Evolutionary conservation across 257 asterid species (phyloP).

Genomic region (Solanum chilense): DNA sequence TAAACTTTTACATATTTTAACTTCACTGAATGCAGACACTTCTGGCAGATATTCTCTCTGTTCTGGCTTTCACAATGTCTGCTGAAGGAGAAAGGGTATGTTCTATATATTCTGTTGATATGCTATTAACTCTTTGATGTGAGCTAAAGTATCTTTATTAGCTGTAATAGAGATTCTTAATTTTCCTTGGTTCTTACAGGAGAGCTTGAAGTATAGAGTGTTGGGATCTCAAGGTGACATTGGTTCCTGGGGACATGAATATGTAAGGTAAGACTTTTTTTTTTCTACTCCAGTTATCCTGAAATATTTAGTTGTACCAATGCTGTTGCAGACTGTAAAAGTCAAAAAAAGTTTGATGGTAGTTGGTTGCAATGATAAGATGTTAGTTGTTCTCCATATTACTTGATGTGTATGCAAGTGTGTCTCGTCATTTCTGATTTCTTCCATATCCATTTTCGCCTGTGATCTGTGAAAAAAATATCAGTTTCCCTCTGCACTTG

Average conservation of each 20-base stretch:
- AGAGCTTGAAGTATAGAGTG: slow-evolving; percentile 87
- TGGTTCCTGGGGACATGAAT: slow-evolving; percentile 99
- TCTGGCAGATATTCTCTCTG: slow-evolving; percentile 93
- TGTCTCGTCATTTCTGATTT: neutral
- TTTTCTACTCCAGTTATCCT: neutral
- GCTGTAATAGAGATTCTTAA: neutral
- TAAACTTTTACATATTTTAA: neutral
- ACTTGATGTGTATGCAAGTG: neutral
- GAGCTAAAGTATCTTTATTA: neutral
- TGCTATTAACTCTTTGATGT: neutral
- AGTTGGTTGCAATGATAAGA: neutral
- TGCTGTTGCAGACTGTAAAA: neutral
- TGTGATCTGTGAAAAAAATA: neutral
- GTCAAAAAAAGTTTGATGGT: neutral
- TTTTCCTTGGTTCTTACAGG: slow-evolving; percentile 39
- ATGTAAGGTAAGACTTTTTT: slow-evolving; percentile 56
- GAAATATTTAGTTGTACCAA: neutral
- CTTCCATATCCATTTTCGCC: neutral
- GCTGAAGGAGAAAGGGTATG: slow-evolving; percentile 96
- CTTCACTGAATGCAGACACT: slow-evolving; percentile 34
- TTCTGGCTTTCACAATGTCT: slow-evolving; percentile 94
- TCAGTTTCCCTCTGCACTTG: neutral
- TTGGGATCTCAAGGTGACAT: slow-evolving; percentile 85
- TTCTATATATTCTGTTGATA: neutral
- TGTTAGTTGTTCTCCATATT: neutral